These are phyloP conservation scores for Geranomyces variabilis DNA, from an alignment of 192 early-diverging fungal genomes.

Conservation along the genomic window DNA sequence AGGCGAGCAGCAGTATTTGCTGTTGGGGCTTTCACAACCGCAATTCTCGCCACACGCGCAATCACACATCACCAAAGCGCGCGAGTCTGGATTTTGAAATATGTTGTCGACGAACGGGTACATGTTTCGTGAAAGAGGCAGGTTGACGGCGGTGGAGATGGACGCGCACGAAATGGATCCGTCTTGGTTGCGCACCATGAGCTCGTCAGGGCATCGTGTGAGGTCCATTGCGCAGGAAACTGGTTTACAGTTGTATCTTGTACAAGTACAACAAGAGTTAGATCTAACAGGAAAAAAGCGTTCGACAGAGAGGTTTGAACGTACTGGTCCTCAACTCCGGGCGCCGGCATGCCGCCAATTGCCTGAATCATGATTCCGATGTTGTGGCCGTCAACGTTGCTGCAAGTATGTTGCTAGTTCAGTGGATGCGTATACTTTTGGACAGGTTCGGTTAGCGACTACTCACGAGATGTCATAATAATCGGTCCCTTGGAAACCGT, in stretches of 20 bases:
- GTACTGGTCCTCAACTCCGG: constrained; percentile 10
- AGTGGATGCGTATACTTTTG: not conserved
- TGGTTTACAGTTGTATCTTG: constrained; percentile 8
- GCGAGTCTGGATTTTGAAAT: not conserved
- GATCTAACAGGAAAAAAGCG: not conserved
- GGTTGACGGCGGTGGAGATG: constrained; percentile 6
- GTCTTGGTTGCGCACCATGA: not conserved
- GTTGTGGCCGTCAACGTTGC: constrained; percentile 32
- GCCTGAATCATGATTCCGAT: constrained; percentile 30
- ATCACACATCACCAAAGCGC: not conserved
- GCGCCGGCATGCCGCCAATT: constrained; percentile 15
- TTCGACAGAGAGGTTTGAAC: too few species aligned
- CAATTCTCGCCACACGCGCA: not conserved
- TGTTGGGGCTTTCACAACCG: constrained; percentile 10
- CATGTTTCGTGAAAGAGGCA: not conserved
- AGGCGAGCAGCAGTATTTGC: constrained; percentile 22
- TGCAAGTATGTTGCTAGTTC: constrained; percentile 2
- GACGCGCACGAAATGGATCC: not conserved
- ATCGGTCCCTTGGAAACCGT: constrained; percentile 2
- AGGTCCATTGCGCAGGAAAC: not conserved
- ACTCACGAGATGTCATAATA: constrained; percentile 15
- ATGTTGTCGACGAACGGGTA: constrained; percentile 1
- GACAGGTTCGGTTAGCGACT: too few species aligned
- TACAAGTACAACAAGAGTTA: not conserved
- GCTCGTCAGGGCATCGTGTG: not conserved